phyloP scores from a whole-genome alignment of 371 early-diverging fungal species.

The Haplosporangium sp. region DNA sequence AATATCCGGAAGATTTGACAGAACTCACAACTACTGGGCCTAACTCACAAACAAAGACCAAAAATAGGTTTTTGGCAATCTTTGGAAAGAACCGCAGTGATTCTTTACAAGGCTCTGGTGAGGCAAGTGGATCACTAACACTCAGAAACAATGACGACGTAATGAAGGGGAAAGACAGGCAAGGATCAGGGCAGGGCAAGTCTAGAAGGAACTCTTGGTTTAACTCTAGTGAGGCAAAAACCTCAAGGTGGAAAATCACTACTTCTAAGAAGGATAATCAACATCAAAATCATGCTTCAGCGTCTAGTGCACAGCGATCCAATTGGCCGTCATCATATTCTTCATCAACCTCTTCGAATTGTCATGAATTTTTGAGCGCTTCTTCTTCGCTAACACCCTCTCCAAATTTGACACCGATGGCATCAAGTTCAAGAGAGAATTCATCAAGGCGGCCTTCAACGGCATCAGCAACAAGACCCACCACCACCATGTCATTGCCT shows the following conservation, averaged over 20 bases:
- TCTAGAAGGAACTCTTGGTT: not conserved
- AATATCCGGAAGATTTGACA: not conserved
- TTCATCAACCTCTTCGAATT: not conserved
- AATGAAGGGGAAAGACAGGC: not conserved
- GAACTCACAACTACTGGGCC: not conserved
- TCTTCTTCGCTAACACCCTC: not conserved
- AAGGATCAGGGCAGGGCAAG: not conserved
- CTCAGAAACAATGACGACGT: not conserved
- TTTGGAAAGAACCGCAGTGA: conserved; percentile 17
- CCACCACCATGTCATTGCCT: conserved; percentile 2
- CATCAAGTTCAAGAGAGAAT: not conserved
- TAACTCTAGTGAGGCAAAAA: not conserved
- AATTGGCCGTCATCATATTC: not conserved
- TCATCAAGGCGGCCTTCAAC: conserved; percentile 17
- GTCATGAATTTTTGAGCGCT: not conserved
- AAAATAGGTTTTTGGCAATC: conserved; percentile 22
- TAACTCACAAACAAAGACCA: not conserved
- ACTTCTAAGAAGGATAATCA: not conserved
- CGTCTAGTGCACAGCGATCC: no score
- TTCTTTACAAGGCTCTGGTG: not conserved
- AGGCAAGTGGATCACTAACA: not conserved
- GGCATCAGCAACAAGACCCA: not conserved
- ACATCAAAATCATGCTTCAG: not conserved
- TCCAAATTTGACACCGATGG: not conserved
- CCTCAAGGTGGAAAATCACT: not conserved